Conservation (phyloP, 108 stramenopile species). For the Nitzschia sp. region DNA sequence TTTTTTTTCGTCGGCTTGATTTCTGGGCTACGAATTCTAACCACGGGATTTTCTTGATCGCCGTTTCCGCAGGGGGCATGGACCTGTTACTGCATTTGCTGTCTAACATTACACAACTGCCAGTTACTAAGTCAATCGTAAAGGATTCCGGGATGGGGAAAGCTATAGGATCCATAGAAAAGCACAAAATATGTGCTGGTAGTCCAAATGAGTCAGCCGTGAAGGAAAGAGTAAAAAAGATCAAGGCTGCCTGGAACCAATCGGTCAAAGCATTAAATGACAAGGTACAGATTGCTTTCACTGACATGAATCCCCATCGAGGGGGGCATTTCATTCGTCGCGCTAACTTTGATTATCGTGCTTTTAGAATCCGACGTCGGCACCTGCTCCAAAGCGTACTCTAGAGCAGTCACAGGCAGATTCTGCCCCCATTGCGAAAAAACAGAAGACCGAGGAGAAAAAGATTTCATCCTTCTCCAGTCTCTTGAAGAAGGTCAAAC, state of each 20-base stretch:
- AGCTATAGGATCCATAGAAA: constrained; percentile 73
- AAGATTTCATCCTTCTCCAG: constrained; percentile 58
- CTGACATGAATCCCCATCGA: background rate
- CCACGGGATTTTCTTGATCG: too few relatives aligned
- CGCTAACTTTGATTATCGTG: too few relatives aligned
- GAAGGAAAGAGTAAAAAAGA: constrained; percentile 55
- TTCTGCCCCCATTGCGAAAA: constrained; percentile 29
- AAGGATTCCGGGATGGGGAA: constrained; percentile 79
- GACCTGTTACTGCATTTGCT: constrained; percentile 83
- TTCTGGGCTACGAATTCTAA: too few relatives aligned
- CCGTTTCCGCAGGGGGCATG: constrained; percentile 51
- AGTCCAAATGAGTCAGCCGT: constrained; percentile 75
- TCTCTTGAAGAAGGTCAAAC: constrained; percentile 61
- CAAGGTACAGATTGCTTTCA: constrained; percentile 14
- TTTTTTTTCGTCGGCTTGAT: background rate
- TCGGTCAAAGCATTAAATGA: constrained; percentile 75
- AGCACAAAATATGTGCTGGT: constrained; percentile 72
- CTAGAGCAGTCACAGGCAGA: constrained; percentile 1
- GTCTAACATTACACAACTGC: constrained; percentile 64
- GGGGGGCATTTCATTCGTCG: background rate
- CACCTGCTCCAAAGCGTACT: constrained; percentile 17
- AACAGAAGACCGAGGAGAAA: constrained; percentile 30
- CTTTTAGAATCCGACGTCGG: background rate
- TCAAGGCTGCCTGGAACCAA: constrained; percentile 78
- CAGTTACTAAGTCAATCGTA: constrained; percentile 81